Evolutionary conservation across 768 basidiomycete species (phyloP), one percentile per base, ranked within the genome.

Genomic region (Thelephora aurantiotincta): DNA sequence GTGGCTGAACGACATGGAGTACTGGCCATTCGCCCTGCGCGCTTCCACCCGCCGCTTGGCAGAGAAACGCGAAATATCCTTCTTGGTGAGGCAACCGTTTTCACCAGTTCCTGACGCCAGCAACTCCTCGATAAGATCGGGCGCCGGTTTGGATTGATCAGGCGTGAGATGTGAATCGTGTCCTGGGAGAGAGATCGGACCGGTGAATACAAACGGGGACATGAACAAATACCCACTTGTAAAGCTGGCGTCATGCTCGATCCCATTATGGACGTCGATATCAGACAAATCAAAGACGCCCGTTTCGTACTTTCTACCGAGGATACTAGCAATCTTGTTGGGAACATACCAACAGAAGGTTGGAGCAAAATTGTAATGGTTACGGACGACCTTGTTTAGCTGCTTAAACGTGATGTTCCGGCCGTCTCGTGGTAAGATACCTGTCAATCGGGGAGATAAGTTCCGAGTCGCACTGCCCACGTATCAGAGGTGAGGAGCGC

Each of bases 261-360:
- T 84, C 5, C 79, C 77, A 50, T 85, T 86, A 60, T 88, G 86
- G 11, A 81, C 57, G 56, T 75, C 74, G 36, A 89, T 67, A 33
- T 88, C 83, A 7, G 65, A 63, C 11, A 89, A 64, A 55, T 87
- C 74, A 52, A 84, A 74, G 6, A 65, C 74, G 48, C 78, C 84
- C 5, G 50, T 69, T 47, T 54, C 51, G 53, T 83, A 87, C 18
- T 63, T 66, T 51, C 71, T 77, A 6, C 69, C 65, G 48, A 89
- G 60, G 63, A 79, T 65, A 6, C 65, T 57, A 2, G 86, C 81
- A 0, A 73, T 70, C 56, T 63, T 74, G 47, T 74, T 73, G 5
- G 82, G 76, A 0, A 82, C 79, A 56, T 76, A 84, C 53, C 65
- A 71, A 53, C 76, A 78, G 63, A 89, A 85, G 2, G 75, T 69